Percentiles rank a stretch among this genome's conserved stretches.
phyloP scores from a whole-genome alignment of 2,329 filamentous ascomycete genomes.

The Cercospora citrullina region DNA sequence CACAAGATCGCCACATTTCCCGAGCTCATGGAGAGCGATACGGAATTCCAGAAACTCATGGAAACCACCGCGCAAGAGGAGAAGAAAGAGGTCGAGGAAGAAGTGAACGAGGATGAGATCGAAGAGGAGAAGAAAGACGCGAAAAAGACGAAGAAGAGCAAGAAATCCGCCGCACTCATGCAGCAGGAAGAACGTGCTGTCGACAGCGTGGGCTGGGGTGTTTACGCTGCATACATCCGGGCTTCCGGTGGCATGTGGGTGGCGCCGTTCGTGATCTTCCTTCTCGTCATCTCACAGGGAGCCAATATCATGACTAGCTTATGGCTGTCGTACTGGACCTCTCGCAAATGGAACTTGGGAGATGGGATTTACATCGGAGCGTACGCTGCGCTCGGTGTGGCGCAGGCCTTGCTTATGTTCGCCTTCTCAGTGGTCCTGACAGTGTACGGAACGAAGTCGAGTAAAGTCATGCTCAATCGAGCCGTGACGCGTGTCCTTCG shows the following conservation, averaged over 20 bases:
- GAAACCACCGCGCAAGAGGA: slow-evolving; percentile 65
- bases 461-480: slow-evolving; percentile 75
- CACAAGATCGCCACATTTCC: slow-evolving; percentile 85
- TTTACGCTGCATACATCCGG: slow-evolving; percentile 74
- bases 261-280: slow-evolving; percentile 61
- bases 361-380: slow-evolving; percentile 63
- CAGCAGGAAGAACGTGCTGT: slow-evolving; percentile 71
- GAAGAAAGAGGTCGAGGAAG: slow-evolving; percentile 52
- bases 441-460: slow-evolving; percentile 75
- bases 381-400: slow-evolving; percentile 69
- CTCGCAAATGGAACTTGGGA: slow-evolving; percentile 68
- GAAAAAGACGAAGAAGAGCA: slow-evolving; percentile 59
- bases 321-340: slow-evolving; percentile 95
- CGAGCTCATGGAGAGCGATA: slow-evolving; percentile 77
- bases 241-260: slow-evolving; percentile 72
- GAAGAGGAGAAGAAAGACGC: slow-evolving; percentile 59
- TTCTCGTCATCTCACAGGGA: slow-evolving; percentile 73
- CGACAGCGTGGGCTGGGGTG: slow-evolving; percentile 73
- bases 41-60: slow-evolving; percentile 81
- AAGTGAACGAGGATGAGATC: slow-evolving; percentile 51
- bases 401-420: slow-evolving; percentile 76
- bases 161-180: slow-evolving; percentile 63
- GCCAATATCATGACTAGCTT: slow-evolving; percentile 84
- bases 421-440: slow-evolving; percentile 76
- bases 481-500: slow-evolving; percentile 74